phyloP scores from a whole-genome alignment of 306 rosid species.

The Parietaria judaica region DNA sequence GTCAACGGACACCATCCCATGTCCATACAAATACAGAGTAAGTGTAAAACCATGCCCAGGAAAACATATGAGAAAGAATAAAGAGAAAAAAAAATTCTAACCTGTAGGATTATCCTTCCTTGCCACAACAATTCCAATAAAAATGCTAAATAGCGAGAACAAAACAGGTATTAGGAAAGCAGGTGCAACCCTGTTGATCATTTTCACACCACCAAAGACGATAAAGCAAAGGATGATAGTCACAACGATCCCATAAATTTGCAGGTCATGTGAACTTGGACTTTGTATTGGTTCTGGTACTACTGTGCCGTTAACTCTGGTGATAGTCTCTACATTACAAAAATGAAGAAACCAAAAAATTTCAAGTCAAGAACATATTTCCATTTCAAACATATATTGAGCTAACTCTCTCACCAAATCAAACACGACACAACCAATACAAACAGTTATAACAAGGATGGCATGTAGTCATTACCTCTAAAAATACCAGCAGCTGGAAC shows the following conservation, averaged over 20 bases:
- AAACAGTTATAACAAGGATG: slow-evolving; percentile 4
- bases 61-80: background rate
- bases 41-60: background rate
- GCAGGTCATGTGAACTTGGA: slow-evolving; percentile 88
- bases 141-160: slow-evolving; percentile 75
- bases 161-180: slow-evolving; percentile 90
- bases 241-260: slow-evolving; percentile 89
- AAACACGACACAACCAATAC: background rate
- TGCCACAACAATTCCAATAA: slow-evolving; percentile 67
- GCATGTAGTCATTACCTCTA: slow-evolving; percentile 47
- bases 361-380: background rate
- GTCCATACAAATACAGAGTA: background rate
- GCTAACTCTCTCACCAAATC: background rate
- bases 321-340: slow-evolving; percentile 56
- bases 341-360: slow-evolving; percentile 22
- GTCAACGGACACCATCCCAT: no score
- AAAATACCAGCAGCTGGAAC: slow-evolving; percentile 91
- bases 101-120: slow-evolving; percentile 66
- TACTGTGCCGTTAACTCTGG: slow-evolving; percentile 60
- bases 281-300: slow-evolving; percentile 50
- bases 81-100: slow-evolving; percentile 23
- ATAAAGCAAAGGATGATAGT: slow-evolving; percentile 87
- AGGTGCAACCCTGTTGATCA: slow-evolving; percentile 97
- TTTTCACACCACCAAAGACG: slow-evolving; percentile 98
- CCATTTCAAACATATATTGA: background rate